A percentile compares a stretch with the other conserved stretches of the same genome.
phyloP scores from a whole-genome alignment of 352 stramenopile species.

The Pythium graminicola region DNA sequence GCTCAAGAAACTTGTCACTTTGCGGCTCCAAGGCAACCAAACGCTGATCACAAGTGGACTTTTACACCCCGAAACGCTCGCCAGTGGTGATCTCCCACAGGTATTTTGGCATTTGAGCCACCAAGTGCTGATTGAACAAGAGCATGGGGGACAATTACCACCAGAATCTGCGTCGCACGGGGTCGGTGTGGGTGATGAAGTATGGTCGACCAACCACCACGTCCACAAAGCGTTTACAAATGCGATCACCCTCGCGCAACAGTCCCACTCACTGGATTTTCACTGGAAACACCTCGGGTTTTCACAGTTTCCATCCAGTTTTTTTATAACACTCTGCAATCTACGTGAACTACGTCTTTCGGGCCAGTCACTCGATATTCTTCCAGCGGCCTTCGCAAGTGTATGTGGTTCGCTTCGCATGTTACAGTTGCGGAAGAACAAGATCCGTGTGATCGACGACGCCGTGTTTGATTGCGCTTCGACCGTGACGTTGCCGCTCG shows the following conservation, averaged over 20 bases:
- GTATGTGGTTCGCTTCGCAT: conserved; percentile 39
- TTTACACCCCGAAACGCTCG: conserved; percentile 38
- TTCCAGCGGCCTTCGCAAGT: conserved; percentile 32
- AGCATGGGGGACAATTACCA: conserved; percentile 26
- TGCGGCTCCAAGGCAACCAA: conserved; percentile 49
- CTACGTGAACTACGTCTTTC: conserved; percentile 58
- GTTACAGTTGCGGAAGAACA: conserved; percentile 59
- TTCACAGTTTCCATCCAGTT: conserved; percentile 34
- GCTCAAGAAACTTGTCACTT: conserved; percentile 36
- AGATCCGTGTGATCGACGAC: conserved; percentile 37
- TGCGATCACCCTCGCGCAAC: conserved; percentile 30
- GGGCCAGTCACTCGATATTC: conserved; percentile 36
- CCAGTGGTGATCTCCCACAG: conserved; percentile 33
- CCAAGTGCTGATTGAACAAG: conserved; percentile 35
- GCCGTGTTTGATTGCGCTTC: conserved; percentile 29
- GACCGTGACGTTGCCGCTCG: conserved; percentile 18
- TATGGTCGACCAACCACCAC: conserved; percentile 67
- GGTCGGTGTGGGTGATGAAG: conserved; percentile 45
- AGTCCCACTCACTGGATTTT: conserved; percentile 43
- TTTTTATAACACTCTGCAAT: conserved; percentile 36
- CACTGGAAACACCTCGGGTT: conserved; percentile 62
- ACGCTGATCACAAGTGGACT: conserved; percentile 26
- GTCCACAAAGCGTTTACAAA: conserved; percentile 48
- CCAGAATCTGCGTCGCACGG: conserved; percentile 29
- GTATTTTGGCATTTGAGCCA: conserved; percentile 54